Evolutionary conservation across 1,284 basidiomycete genomes (phyloP).

Genomic region (Cryptococcus wingfieldii): DNA sequence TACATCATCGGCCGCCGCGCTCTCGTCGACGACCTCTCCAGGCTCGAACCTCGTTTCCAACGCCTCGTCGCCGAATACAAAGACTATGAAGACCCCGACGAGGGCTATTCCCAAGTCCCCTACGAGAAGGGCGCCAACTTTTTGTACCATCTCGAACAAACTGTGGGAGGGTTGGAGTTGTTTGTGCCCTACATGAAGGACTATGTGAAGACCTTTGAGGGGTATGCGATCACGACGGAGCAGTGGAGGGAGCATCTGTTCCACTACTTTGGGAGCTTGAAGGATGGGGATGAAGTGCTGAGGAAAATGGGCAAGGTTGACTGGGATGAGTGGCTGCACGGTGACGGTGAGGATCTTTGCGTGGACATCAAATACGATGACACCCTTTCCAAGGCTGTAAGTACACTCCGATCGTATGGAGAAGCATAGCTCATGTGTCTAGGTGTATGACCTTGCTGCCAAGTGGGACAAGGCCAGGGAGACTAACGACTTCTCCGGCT

Average conservation of each 20-base stretch:
- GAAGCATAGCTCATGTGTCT: constrained; percentile 4
- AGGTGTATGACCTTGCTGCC: constrained; percentile 60
- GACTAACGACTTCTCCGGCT: constrained; percentile 43
- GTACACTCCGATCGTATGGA: constrained; percentile 3
- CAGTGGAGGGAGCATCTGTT: constrained; percentile 86
- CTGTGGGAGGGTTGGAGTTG: constrained; percentile 78
- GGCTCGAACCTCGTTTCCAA: constrained; percentile 63
- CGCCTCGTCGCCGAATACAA: constrained; percentile 80
- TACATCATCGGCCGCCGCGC: constrained; percentile 58
- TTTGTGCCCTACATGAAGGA: constrained; percentile 75
- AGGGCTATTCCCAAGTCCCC: constrained; percentile 65
- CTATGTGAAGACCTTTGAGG: constrained; percentile 50
- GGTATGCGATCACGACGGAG: constrained; percentile 78
- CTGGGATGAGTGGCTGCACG: constrained; percentile 85
- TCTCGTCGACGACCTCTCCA: constrained; percentile 64
- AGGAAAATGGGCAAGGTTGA: constrained; percentile 68
- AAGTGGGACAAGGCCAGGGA: constrained; percentile 70
- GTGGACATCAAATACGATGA: constrained; percentile 79
- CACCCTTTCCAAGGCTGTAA: constrained; percentile 61
- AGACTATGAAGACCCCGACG: constrained; percentile 58
- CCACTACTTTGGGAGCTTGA: constrained; percentile 60
- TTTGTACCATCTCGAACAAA: constrained; percentile 64
- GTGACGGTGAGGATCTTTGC: constrained; percentile 72
- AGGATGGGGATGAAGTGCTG: constrained; percentile 61
- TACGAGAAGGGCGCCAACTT: constrained; percentile 76